Conservation (phyloP, 2,329 filamentous ascomycete genomes). For the Phoma sp. region DNA sequence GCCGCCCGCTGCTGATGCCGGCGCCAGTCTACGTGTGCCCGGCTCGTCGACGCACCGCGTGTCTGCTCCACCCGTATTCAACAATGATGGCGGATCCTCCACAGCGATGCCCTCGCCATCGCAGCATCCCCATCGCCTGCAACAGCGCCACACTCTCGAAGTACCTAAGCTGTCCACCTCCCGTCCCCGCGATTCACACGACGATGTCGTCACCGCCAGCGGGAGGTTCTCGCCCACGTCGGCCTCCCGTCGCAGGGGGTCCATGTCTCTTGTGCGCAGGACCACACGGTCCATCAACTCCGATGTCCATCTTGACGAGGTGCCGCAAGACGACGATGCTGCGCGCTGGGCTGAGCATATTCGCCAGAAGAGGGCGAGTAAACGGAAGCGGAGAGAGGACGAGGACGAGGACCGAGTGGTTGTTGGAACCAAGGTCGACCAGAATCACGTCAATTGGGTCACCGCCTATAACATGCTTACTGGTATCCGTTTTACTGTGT, state of each 20-base stretch:
- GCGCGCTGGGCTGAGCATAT: slow-evolving; percentile 91
- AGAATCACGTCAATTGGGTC: slow-evolving; percentile 95
- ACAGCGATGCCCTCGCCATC: slow-evolving; percentile 57
- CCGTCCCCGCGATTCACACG: slow-evolving; percentile 69
- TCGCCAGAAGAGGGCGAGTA: slow-evolving; percentile 87
- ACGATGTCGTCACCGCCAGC: slow-evolving; percentile 70
- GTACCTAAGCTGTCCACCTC: slow-evolving; percentile 72
- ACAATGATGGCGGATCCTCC: slow-evolving; percentile 52
- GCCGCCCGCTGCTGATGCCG: slow-evolving; percentile 21
- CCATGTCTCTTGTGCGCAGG: slow-evolving; percentile 79
- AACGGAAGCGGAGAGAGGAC: slow-evolving; percentile 81
- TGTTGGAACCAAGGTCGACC: slow-evolving; percentile 96
- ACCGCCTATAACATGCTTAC: slow-evolving; percentile 99
- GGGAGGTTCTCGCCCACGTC: slow-evolving; percentile 82
- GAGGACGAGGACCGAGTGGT: slow-evolving; percentile 90
- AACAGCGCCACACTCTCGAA: slow-evolving; percentile 87
- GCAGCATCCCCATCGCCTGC: slow-evolving; percentile 64
- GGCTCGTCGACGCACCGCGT: slow-evolving; percentile 54
- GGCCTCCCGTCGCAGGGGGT: slow-evolving; percentile 72
- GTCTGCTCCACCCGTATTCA: slow-evolving; percentile 66
- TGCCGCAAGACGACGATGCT: slow-evolving; percentile 87
- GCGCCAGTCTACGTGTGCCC: slow-evolving; percentile 46
- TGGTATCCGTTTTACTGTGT: slow-evolving; percentile 95
- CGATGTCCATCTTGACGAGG: slow-evolving; percentile 81
- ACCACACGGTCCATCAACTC: slow-evolving; percentile 86